Evolutionary conservation across 257 asterid genomes (phyloP).

Genomic region (Petunia axillaris): DNA sequence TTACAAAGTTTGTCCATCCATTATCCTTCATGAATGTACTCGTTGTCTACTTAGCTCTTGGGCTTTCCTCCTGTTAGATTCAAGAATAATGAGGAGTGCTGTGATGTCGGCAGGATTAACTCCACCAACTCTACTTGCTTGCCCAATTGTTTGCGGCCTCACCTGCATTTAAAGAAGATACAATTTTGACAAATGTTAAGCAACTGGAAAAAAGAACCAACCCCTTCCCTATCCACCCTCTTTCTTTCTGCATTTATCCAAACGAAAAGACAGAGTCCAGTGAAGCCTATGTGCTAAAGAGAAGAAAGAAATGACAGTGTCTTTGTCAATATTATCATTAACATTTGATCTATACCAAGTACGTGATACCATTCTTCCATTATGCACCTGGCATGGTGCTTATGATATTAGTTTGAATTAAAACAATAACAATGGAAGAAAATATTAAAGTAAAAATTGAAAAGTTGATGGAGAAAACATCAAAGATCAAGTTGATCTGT

Average conservation of each 20-base stretch:
- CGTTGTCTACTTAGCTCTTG: constrained; percentile 48
- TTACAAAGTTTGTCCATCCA: constrained; percentile 5
- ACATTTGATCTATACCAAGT: not conserved
- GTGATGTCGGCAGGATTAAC: constrained; percentile 97
- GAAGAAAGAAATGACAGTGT: not conserved
- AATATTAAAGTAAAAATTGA: not conserved
- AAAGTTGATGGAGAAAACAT: not conserved
- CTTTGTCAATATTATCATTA: not conserved
- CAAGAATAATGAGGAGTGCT: constrained; percentile 91
- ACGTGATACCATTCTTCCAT: not conserved
- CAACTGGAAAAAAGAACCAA: not conserved
- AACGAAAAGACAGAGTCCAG: not conserved
- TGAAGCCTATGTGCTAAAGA: not conserved
- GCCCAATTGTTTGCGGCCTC: constrained; percentile 95
- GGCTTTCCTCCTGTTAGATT: constrained; percentile 79
- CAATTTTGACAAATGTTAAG: not conserved
- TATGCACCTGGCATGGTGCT: not conserved
- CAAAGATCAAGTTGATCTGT: not conserved
- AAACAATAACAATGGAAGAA: not conserved
- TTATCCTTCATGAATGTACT: constrained; percentile 30
- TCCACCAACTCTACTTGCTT: constrained; percentile 98
- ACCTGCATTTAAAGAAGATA: constrained; percentile 49
- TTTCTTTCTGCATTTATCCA: not conserved
- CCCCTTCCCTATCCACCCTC: not conserved
- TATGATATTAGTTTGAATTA: not conserved